Evolutionary conservation across 2,329 filamentous ascomycete genomes (phyloP), one percentile per base, ranked within the genome.

Genomic region (Trichophyton mentagrophytes): DNA sequence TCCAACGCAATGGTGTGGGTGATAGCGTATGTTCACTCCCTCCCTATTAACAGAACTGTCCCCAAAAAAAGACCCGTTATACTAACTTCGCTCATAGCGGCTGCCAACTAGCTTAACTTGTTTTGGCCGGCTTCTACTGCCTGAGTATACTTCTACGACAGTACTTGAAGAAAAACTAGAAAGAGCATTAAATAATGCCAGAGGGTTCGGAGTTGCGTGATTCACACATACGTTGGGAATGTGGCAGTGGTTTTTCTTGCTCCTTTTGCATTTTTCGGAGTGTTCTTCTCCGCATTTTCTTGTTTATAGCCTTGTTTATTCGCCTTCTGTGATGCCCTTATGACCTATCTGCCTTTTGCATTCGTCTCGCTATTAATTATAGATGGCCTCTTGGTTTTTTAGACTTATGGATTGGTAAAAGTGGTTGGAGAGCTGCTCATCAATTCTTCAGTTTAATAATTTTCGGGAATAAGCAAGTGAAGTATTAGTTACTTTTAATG

Each of bases 61-160:
- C 61, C 53, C 61, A 67, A 20, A 66, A 57, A 30, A 25, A 58
- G 15, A 15, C 47, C 33, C 13, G 42, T 13, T 22, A 60, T 55
- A 51, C 62, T 63, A 60, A 63, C 47, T 36, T 47, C 8, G 7
- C 22, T 40, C 62, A 44, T 60, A 75, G 72, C 71, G 77, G 66
- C 71, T 99, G 67, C 93, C 93, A 2, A 95, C 88, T 3, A 92
- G 89, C 63, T 87, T 90, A 68, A 99, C 93, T 0, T 99, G 93
- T 73, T 97, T 96, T 75, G 90, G 92, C 1, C 91, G 88, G 56
- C 74, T 99, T 53, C 75, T 95, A 65, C 73, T 99, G 63, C 93
- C 93, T 1, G 86, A 91, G 73, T 99, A 97, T 72, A 80, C 76
- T 60, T 83, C 82, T 44, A 83, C 79, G 69, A 84, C 87, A 62